phyloP scores from a whole-genome alignment of 345 rosid genomes.

The Lepidium aucheri region DNA sequence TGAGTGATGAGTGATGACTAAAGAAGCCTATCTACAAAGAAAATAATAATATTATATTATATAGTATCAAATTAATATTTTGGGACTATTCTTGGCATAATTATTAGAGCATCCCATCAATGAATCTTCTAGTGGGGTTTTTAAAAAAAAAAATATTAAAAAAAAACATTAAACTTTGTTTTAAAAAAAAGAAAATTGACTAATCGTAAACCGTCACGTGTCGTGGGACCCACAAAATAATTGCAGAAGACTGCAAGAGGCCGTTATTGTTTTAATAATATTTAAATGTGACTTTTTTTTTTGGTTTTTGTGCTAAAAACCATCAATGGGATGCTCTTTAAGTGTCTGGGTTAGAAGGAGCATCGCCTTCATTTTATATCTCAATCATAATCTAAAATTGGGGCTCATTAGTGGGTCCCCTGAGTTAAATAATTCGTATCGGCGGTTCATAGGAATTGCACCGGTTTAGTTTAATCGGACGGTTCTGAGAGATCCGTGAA shows the following conservation, averaged over 20 bases:
- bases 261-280: too few species aligned
- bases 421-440: not conserved
- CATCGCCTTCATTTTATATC: conserved; percentile 15
- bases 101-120: too few species aligned
- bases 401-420: conserved; percentile 1
- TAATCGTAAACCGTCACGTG: too few species aligned
- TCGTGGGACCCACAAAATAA: too few species aligned
- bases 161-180: too few species aligned
- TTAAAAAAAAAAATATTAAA: too few species aligned
- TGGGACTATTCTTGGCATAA: conserved; percentile 17
- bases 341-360: conserved; percentile 13
- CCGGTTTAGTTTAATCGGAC: conserved; percentile 15
- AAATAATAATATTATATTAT: not conserved
- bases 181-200: too few species aligned
- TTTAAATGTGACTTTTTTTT: too few species aligned
- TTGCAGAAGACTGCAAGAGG: too few species aligned
- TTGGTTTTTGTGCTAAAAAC: too few species aligned
- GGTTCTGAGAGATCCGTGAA: conserved; percentile 16
- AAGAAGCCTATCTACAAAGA: not conserved
- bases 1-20: conserved; percentile 1
- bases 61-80: conserved; percentile 2
- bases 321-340: too few species aligned
- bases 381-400: conserved; percentile 15
- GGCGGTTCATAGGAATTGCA: conserved; percentile 13
- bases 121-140: too few species aligned